phyloP scores from a whole-genome alignment of 1,284 basidiomycete species.

The Pseudozyma sp. region DNA sequence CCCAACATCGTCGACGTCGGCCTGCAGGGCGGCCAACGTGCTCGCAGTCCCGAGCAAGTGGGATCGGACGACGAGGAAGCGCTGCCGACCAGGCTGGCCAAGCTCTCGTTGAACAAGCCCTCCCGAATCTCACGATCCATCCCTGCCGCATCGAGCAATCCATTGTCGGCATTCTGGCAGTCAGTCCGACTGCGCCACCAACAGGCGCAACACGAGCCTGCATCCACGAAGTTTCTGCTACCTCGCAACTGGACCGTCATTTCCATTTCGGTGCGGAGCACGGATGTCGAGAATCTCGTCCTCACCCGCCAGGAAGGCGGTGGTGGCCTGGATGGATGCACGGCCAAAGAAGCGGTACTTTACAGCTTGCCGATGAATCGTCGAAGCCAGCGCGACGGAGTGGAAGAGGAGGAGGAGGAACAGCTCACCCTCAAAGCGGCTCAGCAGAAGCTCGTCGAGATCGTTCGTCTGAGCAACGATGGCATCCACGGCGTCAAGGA shows the following conservation, averaged over 20 bases:
- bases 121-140: not conserved
- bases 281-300: slow-evolving; percentile 83
- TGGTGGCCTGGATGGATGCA: slow-evolving; percentile 35
- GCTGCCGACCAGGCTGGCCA: slow-evolving; percentile 36
- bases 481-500: slow-evolving; percentile 80
- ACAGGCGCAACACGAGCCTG: slow-evolving; percentile 31
- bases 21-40: not conserved
- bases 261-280: slow-evolving; percentile 73
- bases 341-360: slow-evolving; percentile 48
- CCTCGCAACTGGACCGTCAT: slow-evolving; percentile 87
- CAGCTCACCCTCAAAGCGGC: slow-evolving; percentile 82
- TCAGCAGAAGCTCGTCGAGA: slow-evolving; percentile 79
- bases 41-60: slow-evolving; percentile 5
- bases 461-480: slow-evolving; percentile 81
- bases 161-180: slow-evolving; percentile 34
- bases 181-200: slow-evolving; percentile 39
- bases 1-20: slow-evolving; percentile 7
- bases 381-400: slow-evolving; percentile 80
- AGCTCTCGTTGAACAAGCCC: slow-evolving; percentile 28
- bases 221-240: slow-evolving; percentile 69
- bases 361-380: slow-evolving; percentile 86
- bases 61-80: slow-evolving; percentile 30
- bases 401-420: slow-evolving; percentile 72
- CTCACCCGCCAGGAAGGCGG: slow-evolving; percentile 77
- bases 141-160: not conserved